Evolutionary conservation across 169 alveolate genomes (phyloP), one percentile per base, ranked within the genome.

Genomic region (Cryptosporidium ubiquitum): DNA sequence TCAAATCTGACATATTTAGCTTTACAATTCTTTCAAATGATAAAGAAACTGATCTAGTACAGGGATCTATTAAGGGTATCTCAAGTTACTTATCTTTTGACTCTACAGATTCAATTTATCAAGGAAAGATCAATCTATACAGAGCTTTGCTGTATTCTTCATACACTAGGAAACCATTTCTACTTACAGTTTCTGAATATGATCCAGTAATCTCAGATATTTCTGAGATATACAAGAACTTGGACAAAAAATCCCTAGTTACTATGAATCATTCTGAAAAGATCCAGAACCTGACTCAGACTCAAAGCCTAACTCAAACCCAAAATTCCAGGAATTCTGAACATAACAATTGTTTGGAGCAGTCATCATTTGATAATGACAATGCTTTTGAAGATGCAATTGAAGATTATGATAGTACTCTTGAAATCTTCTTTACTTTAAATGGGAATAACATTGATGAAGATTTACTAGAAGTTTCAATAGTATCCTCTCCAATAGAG

Each of bases 391-490:
- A 29, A 9, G 89, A 79, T 79, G 89, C 89, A 9, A 26, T 79
- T 35, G 89, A 79, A 39, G 89, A 79, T 16, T 79, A 79, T 79
- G 89, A 79, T 7, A 79, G 68, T 16, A 79, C 89, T n/a, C 31
- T 79, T 10, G 89, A 79, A 1, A 49, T 79, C 20, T 79, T 42
- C 39, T 79, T 79, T 61, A 23, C 52, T 5, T 61, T 20, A 23
- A 61, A 79, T 40, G 40, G 49, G 4, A 57, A 39, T 3, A 23
- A 20, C 3, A 1, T 14, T 12, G 75, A 79, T 20, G 66, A 44
- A 10, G 26, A 60, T 31, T 42, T 40, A 14, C 69, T 79, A 5
- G 55, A 79, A 7, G 18, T 79, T 42, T 79, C 89, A 18, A 39
- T 79, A 26, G 49, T 79, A 1, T 58, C 89, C 0, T 79, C 89